Conservation (phyloP, 768 basidiomycete genomes). For the Cystobasidium onofrii region DNA sequence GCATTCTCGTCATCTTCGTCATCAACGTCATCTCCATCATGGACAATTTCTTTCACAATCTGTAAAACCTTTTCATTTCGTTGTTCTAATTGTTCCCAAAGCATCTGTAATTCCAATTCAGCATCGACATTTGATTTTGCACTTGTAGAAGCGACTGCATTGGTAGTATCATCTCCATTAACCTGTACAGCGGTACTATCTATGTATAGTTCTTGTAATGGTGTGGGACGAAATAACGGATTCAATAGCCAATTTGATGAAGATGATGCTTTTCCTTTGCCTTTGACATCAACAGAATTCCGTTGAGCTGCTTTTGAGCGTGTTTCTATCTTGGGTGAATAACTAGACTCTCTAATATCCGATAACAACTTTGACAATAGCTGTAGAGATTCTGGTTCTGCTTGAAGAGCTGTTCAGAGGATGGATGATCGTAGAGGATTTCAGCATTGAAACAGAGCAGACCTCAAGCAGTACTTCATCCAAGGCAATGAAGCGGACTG, state of each 20-base stretch:
- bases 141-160: constrained; percentile 6
- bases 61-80: constrained; percentile 15
- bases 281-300: background rate
- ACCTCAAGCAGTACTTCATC: background rate
- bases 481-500: background rate
- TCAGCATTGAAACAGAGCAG: background rate
- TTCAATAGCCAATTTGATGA: background rate
- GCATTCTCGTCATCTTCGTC: constrained; percentile 4
- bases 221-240: background rate
- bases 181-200: background rate
- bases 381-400: background rate
- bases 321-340: constrained; percentile 1
- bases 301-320: constrained; percentile 3
- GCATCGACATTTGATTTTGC: background rate
- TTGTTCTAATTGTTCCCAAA: constrained; percentile 26
- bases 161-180: background rate
- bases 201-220: background rate
- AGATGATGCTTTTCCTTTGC: background rate
- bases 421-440: background rate
- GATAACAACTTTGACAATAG: background rate
- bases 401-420: background rate
- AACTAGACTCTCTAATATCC: constrained; percentile 1
- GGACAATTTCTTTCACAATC: constrained; percentile 6
- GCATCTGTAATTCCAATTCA: constrained; percentile 1
- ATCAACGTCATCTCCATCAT: constrained; percentile 8